phyloP scores from a whole-genome alignment of 2,329 filamentous ascomycete genomes.

The Paraconiothyrium sp. region DNA sequence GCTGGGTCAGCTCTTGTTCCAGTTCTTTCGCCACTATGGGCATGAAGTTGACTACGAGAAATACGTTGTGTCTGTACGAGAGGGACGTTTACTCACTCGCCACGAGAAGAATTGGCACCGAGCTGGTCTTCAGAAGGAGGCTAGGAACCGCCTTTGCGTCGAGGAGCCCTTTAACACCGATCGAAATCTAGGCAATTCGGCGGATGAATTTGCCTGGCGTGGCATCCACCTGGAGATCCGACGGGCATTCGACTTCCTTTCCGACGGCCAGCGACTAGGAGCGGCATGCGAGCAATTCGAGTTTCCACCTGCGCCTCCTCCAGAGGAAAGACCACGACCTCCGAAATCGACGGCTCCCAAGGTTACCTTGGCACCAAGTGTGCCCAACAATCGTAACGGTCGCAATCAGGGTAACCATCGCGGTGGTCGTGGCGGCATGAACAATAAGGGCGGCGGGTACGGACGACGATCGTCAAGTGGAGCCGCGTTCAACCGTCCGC shows the following conservation, averaged over 20 bases:
- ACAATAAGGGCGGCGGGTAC: conserved; percentile 55
- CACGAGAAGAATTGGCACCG: conserved; percentile 89
- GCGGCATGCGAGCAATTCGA: conserved; percentile 89
- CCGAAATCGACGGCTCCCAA: conserved; percentile 62
- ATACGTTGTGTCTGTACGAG: conserved; percentile 82
- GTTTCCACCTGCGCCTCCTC: conserved; percentile 67
- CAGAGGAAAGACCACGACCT: conserved; percentile 70
- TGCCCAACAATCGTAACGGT: conserved; percentile 59
- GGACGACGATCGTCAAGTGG: conserved; percentile 67
- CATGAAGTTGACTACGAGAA: conserved; percentile 92
- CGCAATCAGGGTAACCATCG: conserved; percentile 57
- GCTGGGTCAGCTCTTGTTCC: conserved; percentile 86
- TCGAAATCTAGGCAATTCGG: conserved; percentile 94
- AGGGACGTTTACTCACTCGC: conserved; percentile 81
- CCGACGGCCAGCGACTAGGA: conserved; percentile 76
- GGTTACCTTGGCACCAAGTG: conserved; percentile 62
- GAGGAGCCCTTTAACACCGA: conserved; percentile 94
- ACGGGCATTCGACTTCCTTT: conserved; percentile 84
- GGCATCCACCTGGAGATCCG: conserved; percentile 91
- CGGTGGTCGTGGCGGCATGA: conserved; percentile 57
- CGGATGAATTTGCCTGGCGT: conserved; percentile 91
- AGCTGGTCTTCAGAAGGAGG: conserved; percentile 58
- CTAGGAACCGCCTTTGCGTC: conserved; percentile 82
- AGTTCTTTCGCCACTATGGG: conserved; percentile 95
- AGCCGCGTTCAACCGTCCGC: conserved; percentile 55